Evolutionary conservation across 164 flowering plant genomes (phyloP), one percentile per base, ranked within the genome.

Genomic region (Tetrastigma voinierianum): DNA sequence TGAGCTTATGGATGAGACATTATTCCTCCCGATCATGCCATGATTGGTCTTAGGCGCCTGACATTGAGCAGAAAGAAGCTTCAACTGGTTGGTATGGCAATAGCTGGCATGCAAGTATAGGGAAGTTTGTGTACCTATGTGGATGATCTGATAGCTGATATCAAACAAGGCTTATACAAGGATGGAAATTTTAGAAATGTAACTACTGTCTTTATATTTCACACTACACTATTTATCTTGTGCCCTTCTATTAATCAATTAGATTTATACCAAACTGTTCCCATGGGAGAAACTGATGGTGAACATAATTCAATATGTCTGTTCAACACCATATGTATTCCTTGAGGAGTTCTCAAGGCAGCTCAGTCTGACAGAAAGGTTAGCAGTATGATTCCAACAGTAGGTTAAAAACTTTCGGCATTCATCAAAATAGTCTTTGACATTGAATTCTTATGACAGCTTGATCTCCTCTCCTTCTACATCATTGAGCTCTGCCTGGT

Each of bases 401-500:
- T 2, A 18, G 32, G 3, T 55, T 2, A 20, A 20, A n/a, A n/a
- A n/a, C n/a, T n/a, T n/a, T n/a, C n/a, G n/a, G n/a, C n/a, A 21
- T 55, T 11, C 11, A 55, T 20, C 6, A 32, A 21, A 15, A 20
- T 11, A 10, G 10, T 59, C n/a, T 8, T 18, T n/a, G 19, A 11
- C n/a, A 23, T 40, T n/a, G 8, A n/a, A n/a, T n/a, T 55, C 2
- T 40, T 24, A 45, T 47, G 46, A 14, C 76, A 81, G 80, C 75
- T 82, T 18, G 82, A 80, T 68, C 75, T 76, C 17, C 70, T 83
- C 9, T 70, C 83, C 5, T 83, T 76, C 73, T 79, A 74, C 76
- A 59, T 78, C 59, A 72, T 74, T 20, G 86, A 82, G 76, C 82
- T 82, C 0, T 72, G 76, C 65, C 67, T 80, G 17, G 88, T 84